Percentiles rank a stretch among this genome's conserved stretches.
These are phyloP conservation scores for Grosmannia serpens DNA, from an alignment of 2,329 filamentous ascomycete species.

Conservation along the genomic window DNA sequence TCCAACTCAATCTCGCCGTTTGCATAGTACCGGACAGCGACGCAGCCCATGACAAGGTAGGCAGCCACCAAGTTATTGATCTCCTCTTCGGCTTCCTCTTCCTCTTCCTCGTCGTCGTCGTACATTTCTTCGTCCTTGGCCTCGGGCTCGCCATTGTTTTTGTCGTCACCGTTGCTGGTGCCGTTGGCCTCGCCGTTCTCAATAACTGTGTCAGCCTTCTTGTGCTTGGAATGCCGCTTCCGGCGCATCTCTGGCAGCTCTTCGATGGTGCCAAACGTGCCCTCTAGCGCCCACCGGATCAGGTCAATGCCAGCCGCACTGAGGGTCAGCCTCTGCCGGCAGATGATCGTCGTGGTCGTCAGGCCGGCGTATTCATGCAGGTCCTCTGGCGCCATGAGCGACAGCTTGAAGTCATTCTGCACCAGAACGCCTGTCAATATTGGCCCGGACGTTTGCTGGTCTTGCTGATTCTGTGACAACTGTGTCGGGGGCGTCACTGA, in stretches of 20 bases:
- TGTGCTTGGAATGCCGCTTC: slow-evolving; percentile 20
- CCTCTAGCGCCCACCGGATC: slow-evolving; percentile 87
- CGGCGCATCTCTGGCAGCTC: slow-evolving; percentile 45
- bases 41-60: slow-evolving; percentile 79
- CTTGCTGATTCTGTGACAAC: slow-evolving; percentile 5
- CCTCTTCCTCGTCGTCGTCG: slow-evolving; percentile 30
- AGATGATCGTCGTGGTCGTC: slow-evolving; percentile 87
- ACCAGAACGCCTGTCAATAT: slow-evolving; percentile 86
- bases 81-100: slow-evolving; percentile 38
- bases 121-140: slow-evolving; percentile 14
- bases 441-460: slow-evolving; percentile 19
- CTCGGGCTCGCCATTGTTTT: slow-evolving; percentile 16
- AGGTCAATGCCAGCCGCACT: slow-evolving; percentile 82
- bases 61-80: slow-evolving; percentile 52
- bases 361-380: slow-evolving; percentile 93
- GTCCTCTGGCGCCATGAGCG: slow-evolving; percentile 92
- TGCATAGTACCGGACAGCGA: slow-evolving; percentile 65
- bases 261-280: slow-evolving; percentile 83
- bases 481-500: slow-evolving; percentile 58
- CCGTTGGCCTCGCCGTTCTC: slow-evolving; percentile 18
- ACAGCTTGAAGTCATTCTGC: slow-evolving; percentile 96
- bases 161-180: slow-evolving; percentile 14
- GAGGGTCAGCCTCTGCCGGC: slow-evolving; percentile 80
- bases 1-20: slow-evolving; percentile 79
- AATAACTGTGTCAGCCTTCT: slow-evolving; percentile 9